Conservation (phyloP, 352 stramenopile genomes). For the Globisporangium solare region DNA sequence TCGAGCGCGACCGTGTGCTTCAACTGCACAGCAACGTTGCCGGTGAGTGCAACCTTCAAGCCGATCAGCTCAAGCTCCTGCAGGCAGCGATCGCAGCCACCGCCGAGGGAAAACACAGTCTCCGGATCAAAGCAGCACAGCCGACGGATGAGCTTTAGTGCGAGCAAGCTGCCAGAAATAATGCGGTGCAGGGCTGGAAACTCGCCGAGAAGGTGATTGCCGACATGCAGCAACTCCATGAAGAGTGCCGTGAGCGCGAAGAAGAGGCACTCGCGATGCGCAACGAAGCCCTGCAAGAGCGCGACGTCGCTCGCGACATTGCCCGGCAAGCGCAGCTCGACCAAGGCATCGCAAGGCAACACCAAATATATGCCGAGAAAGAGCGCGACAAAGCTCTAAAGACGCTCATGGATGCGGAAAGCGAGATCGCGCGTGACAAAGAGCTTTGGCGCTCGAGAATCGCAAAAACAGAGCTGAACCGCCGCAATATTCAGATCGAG, state of each 20-base stretch:
- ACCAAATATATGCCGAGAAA: conserved; percentile 33
- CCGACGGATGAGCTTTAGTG: conserved; percentile 23
- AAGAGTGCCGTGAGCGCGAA: conserved; percentile 38
- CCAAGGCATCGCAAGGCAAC: conserved; percentile 40
- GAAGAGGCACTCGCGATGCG: conserved; percentile 40
- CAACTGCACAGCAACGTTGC: conserved; percentile 16
- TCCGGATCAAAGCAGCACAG: conserved; percentile 25
- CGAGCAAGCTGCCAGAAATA: conserved; percentile 31
- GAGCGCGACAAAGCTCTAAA: conserved; percentile 36
- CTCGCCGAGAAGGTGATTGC: conserved; percentile 32
- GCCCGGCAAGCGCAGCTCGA: conserved; percentile 43
- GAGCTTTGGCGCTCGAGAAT: conserved; percentile 39
- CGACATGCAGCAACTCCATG: conserved; percentile 34
- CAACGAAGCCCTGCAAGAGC: conserved; percentile 46
- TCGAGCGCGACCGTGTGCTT: conserved; percentile 43
- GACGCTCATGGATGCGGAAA: conserved; percentile 26
- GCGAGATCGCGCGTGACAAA: conserved; percentile 32
- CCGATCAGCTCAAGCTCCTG: conserved; percentile 16
- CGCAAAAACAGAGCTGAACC: conserved; percentile 37
- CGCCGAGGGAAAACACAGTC: conserved; percentile 20
- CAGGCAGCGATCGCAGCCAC: conserved; percentile 8
- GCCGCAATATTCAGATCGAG: conserved; percentile 56
- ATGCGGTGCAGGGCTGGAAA: conserved; percentile 48
- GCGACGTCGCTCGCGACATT: conserved; percentile 34
- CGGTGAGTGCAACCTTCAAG: conserved; percentile 12